phyloP scores from a whole-genome alignment of 2,329 filamentous ascomycete species.

The Botrytis porri region DNA sequence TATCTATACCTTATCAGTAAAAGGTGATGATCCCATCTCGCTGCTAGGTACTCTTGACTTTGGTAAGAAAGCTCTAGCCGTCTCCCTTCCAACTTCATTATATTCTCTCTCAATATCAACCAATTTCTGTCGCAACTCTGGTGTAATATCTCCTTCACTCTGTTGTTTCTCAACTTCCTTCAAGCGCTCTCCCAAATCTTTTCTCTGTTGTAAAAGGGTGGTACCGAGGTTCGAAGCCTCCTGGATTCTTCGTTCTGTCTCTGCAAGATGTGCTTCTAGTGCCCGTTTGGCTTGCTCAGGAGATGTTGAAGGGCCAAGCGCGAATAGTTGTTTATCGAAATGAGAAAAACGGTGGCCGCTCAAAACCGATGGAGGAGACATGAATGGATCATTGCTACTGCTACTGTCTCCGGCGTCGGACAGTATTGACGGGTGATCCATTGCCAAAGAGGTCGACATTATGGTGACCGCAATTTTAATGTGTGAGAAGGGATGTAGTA shows the following conservation, averaged over 20 bases:
- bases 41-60: slow-evolving; percentile 77
- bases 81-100: slow-evolving; percentile 88
- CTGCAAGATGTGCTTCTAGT: slow-evolving; percentile 84
- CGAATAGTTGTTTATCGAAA: slow-evolving; percentile 79
- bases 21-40: slow-evolving; percentile 51
- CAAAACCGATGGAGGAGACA: slow-evolving; percentile 49
- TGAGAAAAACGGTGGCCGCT: slow-evolving; percentile 75
- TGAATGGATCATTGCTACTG: slow-evolving; percentile 52
- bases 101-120: slow-evolving; percentile 90
- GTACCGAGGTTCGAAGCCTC: slow-evolving; percentile 89
- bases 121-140: slow-evolving; percentile 79
- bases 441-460: slow-evolving; percentile 34
- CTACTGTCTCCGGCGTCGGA: slow-evolving; percentile 26
- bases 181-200: slow-evolving; percentile 75
- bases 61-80: slow-evolving; percentile 79
- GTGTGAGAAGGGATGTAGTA: neutral
- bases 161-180: slow-evolving; percentile 79
- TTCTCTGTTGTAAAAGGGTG: slow-evolving; percentile 81
- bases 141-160: slow-evolving; percentile 72
- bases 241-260: slow-evolving; percentile 87
- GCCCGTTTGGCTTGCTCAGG: slow-evolving; percentile 85
- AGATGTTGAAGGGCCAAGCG: slow-evolving; percentile 71
- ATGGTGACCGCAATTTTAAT: slow-evolving; percentile 35
- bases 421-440: slow-evolving; percentile 31
- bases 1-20: slow-evolving; percentile 45